Evolutionary conservation across 371 early-diverging fungal species (phyloP).

Genomic region (Syncephalastrum monosporum): DNA sequence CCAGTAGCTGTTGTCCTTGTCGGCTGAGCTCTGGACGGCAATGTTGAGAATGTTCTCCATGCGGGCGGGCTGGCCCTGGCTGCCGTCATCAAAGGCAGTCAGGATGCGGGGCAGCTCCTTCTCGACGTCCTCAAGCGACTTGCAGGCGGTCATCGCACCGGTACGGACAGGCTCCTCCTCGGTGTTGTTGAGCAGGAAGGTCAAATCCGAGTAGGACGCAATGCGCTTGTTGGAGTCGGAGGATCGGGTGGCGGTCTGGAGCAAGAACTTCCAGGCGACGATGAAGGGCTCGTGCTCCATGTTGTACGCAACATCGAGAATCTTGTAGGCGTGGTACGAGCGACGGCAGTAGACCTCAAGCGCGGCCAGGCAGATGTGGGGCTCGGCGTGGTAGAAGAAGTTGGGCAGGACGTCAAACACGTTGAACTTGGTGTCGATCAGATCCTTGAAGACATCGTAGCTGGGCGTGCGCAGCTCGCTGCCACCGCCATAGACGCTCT

Average conservation of each 20-base stretch:
- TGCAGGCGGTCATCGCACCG: constrained; percentile 67
- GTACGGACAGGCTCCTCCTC: constrained; percentile 68
- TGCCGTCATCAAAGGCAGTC: constrained; percentile 47
- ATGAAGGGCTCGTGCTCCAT: constrained; percentile 69
- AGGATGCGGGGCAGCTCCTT: constrained; percentile 52
- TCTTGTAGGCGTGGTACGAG: constrained; percentile 95
- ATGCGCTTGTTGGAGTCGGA: constrained; percentile 67
- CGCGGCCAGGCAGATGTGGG: constrained; percentile 83
- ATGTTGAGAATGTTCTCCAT: constrained; percentile 84
- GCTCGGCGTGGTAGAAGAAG: constrained; percentile 89
- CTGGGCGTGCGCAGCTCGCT: constrained; percentile 73
- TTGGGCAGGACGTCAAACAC: constrained; percentile 93
- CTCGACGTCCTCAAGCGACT: constrained; percentile 54
- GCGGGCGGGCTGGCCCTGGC: constrained; percentile 21
- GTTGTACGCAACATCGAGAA: constrained; percentile 78
- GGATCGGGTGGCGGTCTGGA: constrained; percentile 53
- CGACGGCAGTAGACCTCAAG: constrained; percentile 95
- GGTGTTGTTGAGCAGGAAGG: constrained; percentile 63
- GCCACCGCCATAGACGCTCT: constrained; percentile 74
- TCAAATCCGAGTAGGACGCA: constrained; percentile 70
- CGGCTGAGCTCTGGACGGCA: constrained; percentile 58
- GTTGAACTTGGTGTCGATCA: constrained; percentile 91
- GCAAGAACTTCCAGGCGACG: constrained; percentile 81
- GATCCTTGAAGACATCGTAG: constrained; percentile 82
- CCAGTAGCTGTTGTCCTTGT: constrained; percentile 68